Evolutionary conservation across 1,284 basidiomycete genomes (phyloP).

Genomic region (Rhodotorula sp.): DNA sequence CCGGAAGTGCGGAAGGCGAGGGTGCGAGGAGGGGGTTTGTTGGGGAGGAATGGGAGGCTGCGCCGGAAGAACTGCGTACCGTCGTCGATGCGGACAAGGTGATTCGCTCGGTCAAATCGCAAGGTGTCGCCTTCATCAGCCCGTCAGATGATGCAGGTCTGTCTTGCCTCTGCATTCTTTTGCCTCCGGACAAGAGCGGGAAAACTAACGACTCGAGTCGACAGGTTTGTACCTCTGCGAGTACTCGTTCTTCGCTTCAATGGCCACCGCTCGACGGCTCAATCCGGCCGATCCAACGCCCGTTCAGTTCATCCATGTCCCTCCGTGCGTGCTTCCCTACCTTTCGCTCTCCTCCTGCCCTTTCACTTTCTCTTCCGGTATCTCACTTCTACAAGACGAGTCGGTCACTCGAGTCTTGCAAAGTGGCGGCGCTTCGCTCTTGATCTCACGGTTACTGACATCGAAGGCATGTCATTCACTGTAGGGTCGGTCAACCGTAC

Average conservation of each 20-base stretch:
- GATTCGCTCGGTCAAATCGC: not conserved
- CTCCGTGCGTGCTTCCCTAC: constrained; percentile 10
- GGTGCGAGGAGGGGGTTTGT: constrained; percentile 7
- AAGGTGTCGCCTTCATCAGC: constrained; percentile 4
- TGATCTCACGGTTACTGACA: too few species aligned
- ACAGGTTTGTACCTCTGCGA: constrained; percentile 31
- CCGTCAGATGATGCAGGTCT: constrained; percentile 17
- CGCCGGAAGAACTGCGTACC: constrained; percentile 13
- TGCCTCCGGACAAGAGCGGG: not conserved
- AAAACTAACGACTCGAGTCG: not conserved
- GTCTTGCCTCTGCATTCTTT: too few species aligned
- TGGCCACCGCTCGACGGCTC: not conserved
- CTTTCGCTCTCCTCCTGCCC: too few species aligned
- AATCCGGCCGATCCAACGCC: constrained; percentile 6
- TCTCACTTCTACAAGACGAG: too few species aligned
- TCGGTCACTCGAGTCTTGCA: too few species aligned
- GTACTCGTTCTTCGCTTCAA: constrained; percentile 17
- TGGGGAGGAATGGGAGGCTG: not conserved
- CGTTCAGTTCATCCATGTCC: constrained; percentile 26
- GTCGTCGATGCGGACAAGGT: constrained; percentile 1
- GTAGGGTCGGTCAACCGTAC: constrained; percentile 19
- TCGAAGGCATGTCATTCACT: too few species aligned
- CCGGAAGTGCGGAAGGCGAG: not conserved
- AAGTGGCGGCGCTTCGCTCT: too few species aligned
- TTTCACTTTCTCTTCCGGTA: too few species aligned